Evolutionary conservation across 768 basidiomycete species (phyloP), one percentile per base, ranked within the genome.

Genomic region (Strobilomyces confusus): DNA sequence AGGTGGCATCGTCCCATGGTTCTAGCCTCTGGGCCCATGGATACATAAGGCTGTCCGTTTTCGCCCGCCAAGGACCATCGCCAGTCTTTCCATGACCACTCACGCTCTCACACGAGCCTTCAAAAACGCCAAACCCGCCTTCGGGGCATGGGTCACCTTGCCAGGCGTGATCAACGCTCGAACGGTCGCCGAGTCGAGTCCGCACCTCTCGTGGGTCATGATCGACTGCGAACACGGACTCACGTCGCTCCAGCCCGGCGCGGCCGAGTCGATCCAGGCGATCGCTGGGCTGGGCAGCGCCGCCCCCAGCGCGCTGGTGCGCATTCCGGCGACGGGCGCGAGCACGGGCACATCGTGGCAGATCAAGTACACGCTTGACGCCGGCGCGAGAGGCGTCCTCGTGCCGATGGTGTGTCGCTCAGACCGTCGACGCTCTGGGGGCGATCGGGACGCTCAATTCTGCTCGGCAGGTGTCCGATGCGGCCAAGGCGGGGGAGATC

Each of bases 161-260:
- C 80, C 83, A 1, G 82, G 83, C n/a, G 64, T 72, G 8, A 75
- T 82, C 58, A 75, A 80, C 57, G 84, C 83, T 5, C 77, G 84
- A 25, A 76, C 77, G 3, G 76, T 84, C 40, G 84, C 84, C 0
- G 72, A 76, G 52, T 76, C 84, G 22, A 80, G 77, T 56, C 67
- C 72, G 4, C 72, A 82, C 63, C 67, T 86, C 11, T 80, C 82
- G 0, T 87, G 84, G 84, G 72, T 89, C 25, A 65, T 77, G 43
- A 70, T 89, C 58, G 85, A 87, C 63, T 84, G 84, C 62, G 86
- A 87, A 66, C 86, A 86, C 60, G 84, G 86, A 1, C 68, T 84
- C 32, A 74, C 80, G 0, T 72, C 81, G 4, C 66, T 85, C 38
- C 73, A 77, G 14, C 80, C 81, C 0, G 80, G 78, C 5, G 81